Conservation (phyloP, 306 rosid genomes). For the Quercus aquifolioides region DNA sequence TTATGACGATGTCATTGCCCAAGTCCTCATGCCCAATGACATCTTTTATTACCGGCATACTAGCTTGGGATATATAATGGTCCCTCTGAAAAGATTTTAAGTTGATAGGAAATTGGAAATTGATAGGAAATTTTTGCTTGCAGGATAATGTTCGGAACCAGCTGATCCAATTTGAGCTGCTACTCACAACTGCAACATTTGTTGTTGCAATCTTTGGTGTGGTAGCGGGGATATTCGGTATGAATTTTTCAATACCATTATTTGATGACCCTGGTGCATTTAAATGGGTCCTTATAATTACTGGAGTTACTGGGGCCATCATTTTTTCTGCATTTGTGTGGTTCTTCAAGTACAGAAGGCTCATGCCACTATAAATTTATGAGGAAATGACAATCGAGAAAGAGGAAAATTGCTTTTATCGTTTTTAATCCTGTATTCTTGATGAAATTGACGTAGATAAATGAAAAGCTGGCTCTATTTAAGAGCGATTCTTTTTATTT, state of each 20-base stretch:
- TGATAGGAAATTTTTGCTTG: not conserved
- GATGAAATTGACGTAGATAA: conserved; percentile 4
- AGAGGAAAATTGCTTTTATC: conserved; percentile 4
- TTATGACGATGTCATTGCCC: not conserved
- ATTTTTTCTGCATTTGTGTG: conserved; percentile 83
- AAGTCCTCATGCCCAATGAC: not conserved
- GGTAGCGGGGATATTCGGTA: conserved; percentile 95
- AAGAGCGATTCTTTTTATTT: conserved; percentile 38
- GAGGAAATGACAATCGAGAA: conserved; percentile 10
- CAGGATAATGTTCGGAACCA: conserved; percentile 98
- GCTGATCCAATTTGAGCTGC: conserved; percentile 94
- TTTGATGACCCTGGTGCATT: conserved; percentile 66
- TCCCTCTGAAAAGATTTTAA: not conserved
- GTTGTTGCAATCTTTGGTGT: conserved; percentile 97
- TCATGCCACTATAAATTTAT: conserved; percentile 80
- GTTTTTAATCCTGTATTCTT: conserved; percentile 7
- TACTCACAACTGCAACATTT: conserved; percentile 93
- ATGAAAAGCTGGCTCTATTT: conserved; percentile 16
- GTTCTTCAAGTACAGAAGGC: conserved; percentile 96
- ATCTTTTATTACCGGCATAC: not conserved
- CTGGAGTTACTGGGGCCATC: conserved; percentile 68
- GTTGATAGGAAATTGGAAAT: not conserved
- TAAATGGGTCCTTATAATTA: conserved; percentile 79
- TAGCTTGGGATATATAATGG: not conserved
- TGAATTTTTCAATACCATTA: conserved; percentile 75